A percentile compares a stretch with the other conserved stretches of the same genome.
phyloP scores from a whole-genome alignment of 768 basidiomycete genomes.

The Lactarius sanguifluus region DNA sequence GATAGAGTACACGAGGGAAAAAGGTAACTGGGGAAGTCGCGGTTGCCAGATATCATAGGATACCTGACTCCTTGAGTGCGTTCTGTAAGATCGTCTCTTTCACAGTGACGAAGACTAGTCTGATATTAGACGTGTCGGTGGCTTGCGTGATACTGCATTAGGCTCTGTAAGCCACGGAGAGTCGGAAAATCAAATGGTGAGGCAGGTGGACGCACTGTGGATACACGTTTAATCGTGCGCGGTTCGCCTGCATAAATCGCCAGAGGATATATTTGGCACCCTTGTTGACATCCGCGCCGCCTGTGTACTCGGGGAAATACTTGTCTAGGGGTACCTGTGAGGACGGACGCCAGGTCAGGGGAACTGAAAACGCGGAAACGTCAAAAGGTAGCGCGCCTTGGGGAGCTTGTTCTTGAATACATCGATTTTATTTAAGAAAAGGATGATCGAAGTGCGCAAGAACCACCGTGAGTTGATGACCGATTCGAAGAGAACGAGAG shows the following conservation, averaged over 20 bases:
- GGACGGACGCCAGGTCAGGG: neutral
- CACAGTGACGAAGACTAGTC: constrained; percentile 80
- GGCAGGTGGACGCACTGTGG: constrained; percentile 63
- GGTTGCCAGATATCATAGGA: constrained; percentile 47
- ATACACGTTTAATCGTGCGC: constrained; percentile 81
- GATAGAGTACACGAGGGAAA: constrained; percentile 23
- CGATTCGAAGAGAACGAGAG: constrained; percentile 70
- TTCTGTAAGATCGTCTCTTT: constrained; percentile 94
- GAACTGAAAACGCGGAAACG: neutral
- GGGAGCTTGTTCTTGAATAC: constrained; percentile 75
- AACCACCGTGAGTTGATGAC: constrained; percentile 84
- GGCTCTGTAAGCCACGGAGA: constrained; percentile 4
- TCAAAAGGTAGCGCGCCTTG: constrained; percentile 37
- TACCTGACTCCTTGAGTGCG: constrained; percentile 81
- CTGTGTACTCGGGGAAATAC: constrained; percentile 87
- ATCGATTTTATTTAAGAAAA: constrained; percentile 73
- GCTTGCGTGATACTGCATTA: constrained; percentile 72
- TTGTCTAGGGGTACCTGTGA: constrained; percentile 66
- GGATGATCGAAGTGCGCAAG: constrained; percentile 60
- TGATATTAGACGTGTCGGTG: constrained; percentile 83
- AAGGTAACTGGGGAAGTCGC: constrained; percentile 1
- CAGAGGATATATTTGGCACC: constrained; percentile 93
- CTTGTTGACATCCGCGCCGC: constrained; percentile 88
- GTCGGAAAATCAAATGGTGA: neutral
- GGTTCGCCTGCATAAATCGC: constrained; percentile 92